A percentile compares a stretch with the other conserved stretches of the same genome.
Evolutionary conservation across 2,329 filamentous ascomycete genomes (phyloP).

Genomic region (Colletotrichum incanum): DNA sequence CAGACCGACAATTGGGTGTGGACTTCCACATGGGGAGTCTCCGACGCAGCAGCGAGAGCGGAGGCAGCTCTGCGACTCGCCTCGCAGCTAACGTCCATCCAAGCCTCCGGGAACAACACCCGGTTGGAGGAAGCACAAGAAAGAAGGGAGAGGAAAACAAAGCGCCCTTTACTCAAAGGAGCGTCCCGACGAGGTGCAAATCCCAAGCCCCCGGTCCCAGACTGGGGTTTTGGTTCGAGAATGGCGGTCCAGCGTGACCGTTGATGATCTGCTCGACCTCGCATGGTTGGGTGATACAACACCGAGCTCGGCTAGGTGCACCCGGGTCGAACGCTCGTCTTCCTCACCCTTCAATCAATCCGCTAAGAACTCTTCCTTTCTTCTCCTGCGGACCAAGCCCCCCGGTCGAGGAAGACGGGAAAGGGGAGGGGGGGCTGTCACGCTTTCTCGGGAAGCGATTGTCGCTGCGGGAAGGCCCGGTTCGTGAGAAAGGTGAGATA

Average conservation of each 20-base stretch:
- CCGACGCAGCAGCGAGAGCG: conserved; percentile 30
- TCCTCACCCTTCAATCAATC: conserved; percentile 17
- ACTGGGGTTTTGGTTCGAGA: conserved; percentile 11
- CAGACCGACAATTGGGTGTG: conserved; percentile 31
- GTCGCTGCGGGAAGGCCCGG: conserved; percentile 35
- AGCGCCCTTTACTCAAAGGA: background rate
- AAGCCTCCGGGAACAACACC: conserved; percentile 4
- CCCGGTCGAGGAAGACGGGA: conserved; percentile 4
- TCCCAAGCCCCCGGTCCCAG: conserved; percentile 30
- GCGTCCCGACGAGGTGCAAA: conserved; percentile 11
- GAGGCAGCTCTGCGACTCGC: conserved; percentile 21
- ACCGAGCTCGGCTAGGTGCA: conserved; percentile 25
- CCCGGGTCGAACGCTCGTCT: conserved; percentile 1
- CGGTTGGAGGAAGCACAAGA: background rate
- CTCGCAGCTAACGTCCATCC: conserved; percentile 11
- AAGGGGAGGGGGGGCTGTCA: background rate
- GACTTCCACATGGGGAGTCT: conserved; percentile 23
- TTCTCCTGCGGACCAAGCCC: conserved; percentile 17
- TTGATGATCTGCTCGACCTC: conserved; percentile 29
- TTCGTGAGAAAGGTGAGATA: conserved; percentile 12
- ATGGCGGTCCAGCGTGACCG: conserved; percentile 27
- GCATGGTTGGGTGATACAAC: conserved; percentile 32
- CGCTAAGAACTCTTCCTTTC: background rate
- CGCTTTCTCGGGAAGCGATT: conserved; percentile 29
- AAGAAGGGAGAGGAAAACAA: background rate